phyloP scores from a whole-genome alignment of 2,329 filamentous ascomycete genomes.

The Hypomyces rosellus region DNA sequence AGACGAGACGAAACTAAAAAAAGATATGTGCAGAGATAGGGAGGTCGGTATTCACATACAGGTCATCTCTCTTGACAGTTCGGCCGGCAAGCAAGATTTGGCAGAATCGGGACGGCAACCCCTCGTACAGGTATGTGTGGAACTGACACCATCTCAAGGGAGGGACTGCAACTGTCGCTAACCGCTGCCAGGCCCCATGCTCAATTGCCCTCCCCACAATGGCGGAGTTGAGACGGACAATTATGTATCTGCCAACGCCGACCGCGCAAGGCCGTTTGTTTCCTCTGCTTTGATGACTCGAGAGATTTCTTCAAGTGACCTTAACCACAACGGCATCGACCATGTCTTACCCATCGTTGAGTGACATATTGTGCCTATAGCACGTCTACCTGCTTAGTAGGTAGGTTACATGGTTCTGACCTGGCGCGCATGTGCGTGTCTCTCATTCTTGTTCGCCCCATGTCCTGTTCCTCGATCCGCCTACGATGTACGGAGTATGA shows the following conservation, averaged over 20 bases:
- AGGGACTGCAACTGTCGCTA: background rate
- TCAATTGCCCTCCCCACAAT: background rate
- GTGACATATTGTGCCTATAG: too few relatives aligned
- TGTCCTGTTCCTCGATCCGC: too few relatives aligned
- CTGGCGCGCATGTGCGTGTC: too few relatives aligned
- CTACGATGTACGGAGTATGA: too few relatives aligned
- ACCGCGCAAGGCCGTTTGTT: background rate
- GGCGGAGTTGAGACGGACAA: slow-evolving; percentile 4
- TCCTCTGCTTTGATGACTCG: background rate
- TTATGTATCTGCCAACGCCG: slow-evolving; percentile 6
- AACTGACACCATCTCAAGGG: slow-evolving; percentile 2
- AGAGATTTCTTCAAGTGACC: background rate
- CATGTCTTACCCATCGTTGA: slow-evolving; percentile 5
- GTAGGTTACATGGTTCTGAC: too few relatives aligned
- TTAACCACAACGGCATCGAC: background rate
- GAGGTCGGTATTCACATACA: too few relatives aligned
- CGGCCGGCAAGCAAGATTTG: background rate
- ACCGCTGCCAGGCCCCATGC: slow-evolving; percentile 12
- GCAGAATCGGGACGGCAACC: too few relatives aligned
- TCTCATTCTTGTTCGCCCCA: too few relatives aligned
- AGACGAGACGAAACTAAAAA: too few relatives aligned
- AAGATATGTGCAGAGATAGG: too few relatives aligned
- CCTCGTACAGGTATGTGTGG: background rate
- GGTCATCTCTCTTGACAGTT: background rate
- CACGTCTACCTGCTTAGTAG: too few relatives aligned